Base-by-base conservation (phyloP, 192 early-diverging fungal genomes). In the Entophlyctis helioformis region DNA sequence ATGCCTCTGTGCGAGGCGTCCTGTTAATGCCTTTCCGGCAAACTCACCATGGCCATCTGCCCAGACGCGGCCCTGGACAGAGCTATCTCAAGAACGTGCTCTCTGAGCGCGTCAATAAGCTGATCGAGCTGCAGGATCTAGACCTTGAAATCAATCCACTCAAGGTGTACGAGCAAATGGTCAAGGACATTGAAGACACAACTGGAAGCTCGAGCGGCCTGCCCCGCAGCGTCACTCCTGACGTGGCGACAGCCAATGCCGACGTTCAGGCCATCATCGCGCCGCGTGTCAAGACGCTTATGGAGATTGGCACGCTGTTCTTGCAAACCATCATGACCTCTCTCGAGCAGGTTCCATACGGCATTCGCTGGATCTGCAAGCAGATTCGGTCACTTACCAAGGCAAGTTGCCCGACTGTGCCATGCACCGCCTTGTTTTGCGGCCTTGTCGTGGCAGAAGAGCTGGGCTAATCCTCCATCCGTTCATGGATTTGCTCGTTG, bases 311-410 rank as follows among this genome's bases (percentile, higher is more conserved):
- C 18, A 78, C 83, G 45, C 69, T 71, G 15, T 92, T 97, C 54
- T 63, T 97, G 35, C 72, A 78, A 41, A 93, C 84, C 7, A 91
- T 97, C 39, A 77, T 95, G 19, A 66, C 68, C 16, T 81, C 85
- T 18, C 66, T 83, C 8, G 81, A 91, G 42, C 72, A 83, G 47
- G 86, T 88, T 13, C 94, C 94, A 1, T 95, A 90, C 52, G 94
- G 91, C 24, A 95, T 97, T 60, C 78, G 91, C 11, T 97, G 91
- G 91, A 91, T 97, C 39, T 97, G 94, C 62, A 97, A 97, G 52
- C 91, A 97, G 63, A 95, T 97, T 67, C 71, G 84, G 19, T 85
- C 81, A 6, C 63, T 97, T 52, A 89, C 90, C 5, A 89, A 89
- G 60, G 63, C 64, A 16, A 12, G 37, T 43, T 4, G 27, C 39